Base-by-base conservation (phyloP, 495 filamentous ascomycete species). In the Penicillium lividum region DNA sequence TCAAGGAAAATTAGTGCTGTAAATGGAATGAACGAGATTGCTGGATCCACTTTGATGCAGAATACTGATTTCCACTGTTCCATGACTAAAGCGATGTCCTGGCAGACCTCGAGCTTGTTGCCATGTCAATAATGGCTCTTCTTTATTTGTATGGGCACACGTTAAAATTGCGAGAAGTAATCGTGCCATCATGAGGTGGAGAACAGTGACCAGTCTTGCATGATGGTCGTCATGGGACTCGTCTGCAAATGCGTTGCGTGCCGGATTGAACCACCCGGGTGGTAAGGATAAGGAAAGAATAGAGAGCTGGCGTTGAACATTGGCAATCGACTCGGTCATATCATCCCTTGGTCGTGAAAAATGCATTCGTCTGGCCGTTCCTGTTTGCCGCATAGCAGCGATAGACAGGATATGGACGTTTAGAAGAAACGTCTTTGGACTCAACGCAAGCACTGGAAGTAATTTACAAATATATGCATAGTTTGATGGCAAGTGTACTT, bases 11-110 rank as follows among this genome's bases (percentile, higher is more conserved):
- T 54, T 0, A 65, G 62, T 16, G 56, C 46, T 15, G 59, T 59
- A 33, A 68, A 64, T 28, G 62, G 40, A 33, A 40, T 65, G 7
- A 68, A 59, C 1, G 45, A 30, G 25, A 65, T 68, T 6, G 62
- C 65, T 25, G 65, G 65, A 38, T 68, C 65, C 3, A 64, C 65
- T 8, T 7, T 57, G 5, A 64, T 22, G 40, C 53, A 62, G 51
- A 61, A 62, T 15, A 56, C 30, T 49, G 56, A 59, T 49, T 67
- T 51, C 61, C 62, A 68, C 45, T 68, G 62, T 3, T 27, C 53
- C n/a, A 59, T 48, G 13, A 58, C 8, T 8, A 43, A 16, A n/a
- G 59, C 53, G 28, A 68, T 60, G 31, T 65, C 59, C 38, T 60
- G 62, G 40, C 59, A 60, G 2, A 51, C 53, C 25, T 56, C 59